A percentile compares a stretch with the other conserved stretches of the same genome.
Evolutionary conservation across 805 yeast species (phyloP).

Genomic region (Ogataea kodamae): DNA sequence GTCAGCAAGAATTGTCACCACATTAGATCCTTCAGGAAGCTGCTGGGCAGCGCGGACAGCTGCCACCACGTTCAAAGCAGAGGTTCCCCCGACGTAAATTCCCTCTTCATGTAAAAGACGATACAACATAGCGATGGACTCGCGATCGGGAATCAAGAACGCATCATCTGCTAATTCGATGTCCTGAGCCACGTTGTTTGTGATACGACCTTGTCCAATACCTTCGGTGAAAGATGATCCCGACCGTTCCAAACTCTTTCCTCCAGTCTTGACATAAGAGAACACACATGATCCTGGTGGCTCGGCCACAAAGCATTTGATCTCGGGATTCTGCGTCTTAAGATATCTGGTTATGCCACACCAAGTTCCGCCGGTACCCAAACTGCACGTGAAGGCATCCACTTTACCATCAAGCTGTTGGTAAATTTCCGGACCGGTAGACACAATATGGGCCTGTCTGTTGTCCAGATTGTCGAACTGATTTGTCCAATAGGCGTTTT

Average conservation of each 20-base stretch:
- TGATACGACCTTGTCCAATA: constrained; percentile 92
- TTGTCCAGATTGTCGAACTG: constrained; percentile 89
- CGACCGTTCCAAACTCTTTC: constrained; percentile 60
- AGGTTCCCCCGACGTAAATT: constrained; percentile 84
- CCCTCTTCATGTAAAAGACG: constrained; percentile 87
- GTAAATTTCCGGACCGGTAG: constrained; percentile 94
- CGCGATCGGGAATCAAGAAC: constrained; percentile 70
- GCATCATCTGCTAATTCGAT: constrained; percentile 77
- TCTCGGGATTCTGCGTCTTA: constrained; percentile 61
- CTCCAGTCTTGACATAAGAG: constrained; percentile 69
- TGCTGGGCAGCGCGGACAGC: constrained; percentile 72
- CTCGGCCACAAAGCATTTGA: constrained; percentile 74
- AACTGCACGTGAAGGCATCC: constrained; percentile 83
- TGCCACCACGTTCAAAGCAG: constrained; percentile 87
- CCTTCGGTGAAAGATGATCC: constrained; percentile 95
- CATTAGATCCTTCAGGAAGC: constrained; percentile 74
- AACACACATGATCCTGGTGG: constrained; percentile 91
- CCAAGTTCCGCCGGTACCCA: constrained; percentile 92
- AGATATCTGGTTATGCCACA: constrained; percentile 82
- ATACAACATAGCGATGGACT: constrained; percentile 80
- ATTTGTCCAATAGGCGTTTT: constrained; percentile 88
- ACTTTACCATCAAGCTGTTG: constrained; percentile 73
- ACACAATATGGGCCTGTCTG: constrained; percentile 81
- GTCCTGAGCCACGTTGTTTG: constrained; percentile 74
- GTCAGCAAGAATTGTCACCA: constrained; percentile 87